Evolutionary conservation across 768 basidiomycete genomes (phyloP).

Genomic region (Pulveroboletus sp.): DNA sequence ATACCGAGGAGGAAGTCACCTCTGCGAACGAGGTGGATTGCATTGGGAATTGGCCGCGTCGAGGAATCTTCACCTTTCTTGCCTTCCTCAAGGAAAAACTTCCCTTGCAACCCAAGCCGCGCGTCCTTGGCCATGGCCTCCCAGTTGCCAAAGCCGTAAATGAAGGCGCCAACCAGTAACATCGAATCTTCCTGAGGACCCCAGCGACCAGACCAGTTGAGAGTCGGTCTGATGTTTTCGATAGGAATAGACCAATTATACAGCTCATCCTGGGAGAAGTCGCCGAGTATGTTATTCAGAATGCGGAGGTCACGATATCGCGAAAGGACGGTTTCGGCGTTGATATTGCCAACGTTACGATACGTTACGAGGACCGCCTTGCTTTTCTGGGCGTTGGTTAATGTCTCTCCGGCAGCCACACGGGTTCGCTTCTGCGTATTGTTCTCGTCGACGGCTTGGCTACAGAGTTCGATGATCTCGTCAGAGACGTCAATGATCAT

Average conservation of each 20-base stretch:
- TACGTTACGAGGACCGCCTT: slow-evolving; percentile 94
- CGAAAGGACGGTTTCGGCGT: slow-evolving; percentile 94
- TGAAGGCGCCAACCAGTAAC: slow-evolving; percentile 88
- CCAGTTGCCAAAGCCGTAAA: slow-evolving; percentile 97
- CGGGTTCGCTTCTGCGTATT: slow-evolving; percentile 75
- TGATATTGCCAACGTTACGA: slow-evolving; percentile 88
- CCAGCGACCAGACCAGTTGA: slow-evolving; percentile 98
- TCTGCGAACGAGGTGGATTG: slow-evolving; percentile 95
- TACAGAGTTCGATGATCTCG: slow-evolving; percentile 86
- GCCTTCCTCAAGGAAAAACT: slow-evolving; percentile 97
- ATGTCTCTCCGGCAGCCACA: slow-evolving; percentile 77
- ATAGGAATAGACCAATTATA: slow-evolving; percentile 86
- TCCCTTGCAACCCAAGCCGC: slow-evolving; percentile 77
- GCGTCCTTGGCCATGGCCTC: slow-evolving; percentile 90
- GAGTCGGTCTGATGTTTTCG: slow-evolving; percentile 89
- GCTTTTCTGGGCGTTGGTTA: slow-evolving; percentile 92
- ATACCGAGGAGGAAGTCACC: slow-evolving; percentile 90
- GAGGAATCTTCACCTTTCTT: slow-evolving; percentile 89
- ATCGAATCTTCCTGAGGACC: slow-evolving; percentile 88
- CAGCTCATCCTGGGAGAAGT: slow-evolving; percentile 57
- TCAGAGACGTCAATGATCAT: slow-evolving; percentile 90
- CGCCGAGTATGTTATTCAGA: slow-evolving; percentile 72
- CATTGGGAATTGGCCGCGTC: slow-evolving; percentile 89
- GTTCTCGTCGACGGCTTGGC: slow-evolving; percentile 77
- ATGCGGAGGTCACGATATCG: slow-evolving; percentile 86